Evolutionary conservation across 805 yeast genomes (phyloP).

Genomic region (Lachancea kluyveri): DNA sequence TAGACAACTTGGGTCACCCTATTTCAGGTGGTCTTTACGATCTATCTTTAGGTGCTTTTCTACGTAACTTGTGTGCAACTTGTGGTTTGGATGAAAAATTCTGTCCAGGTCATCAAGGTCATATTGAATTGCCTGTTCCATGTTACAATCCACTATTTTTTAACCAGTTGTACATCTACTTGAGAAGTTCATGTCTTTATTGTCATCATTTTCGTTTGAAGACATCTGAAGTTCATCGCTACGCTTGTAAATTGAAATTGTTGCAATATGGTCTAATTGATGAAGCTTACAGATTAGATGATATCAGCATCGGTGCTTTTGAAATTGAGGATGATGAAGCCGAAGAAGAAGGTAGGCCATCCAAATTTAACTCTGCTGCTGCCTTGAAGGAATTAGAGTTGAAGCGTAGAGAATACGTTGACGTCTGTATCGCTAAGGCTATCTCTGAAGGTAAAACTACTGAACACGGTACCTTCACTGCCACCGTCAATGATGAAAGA

Average conservation of each 20-base stretch:
- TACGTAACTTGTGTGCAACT: slow-evolving; percentile 82
- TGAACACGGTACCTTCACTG: slow-evolving; percentile 66
- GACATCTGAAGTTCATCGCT: slow-evolving; percentile 64
- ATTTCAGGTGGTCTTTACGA: slow-evolving; percentile 91
- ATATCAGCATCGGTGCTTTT: slow-evolving; percentile 35
- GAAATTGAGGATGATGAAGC: slow-evolving; percentile 36
- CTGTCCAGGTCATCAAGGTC: slow-evolving; percentile 99
- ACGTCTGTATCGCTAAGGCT: slow-evolving; percentile 64
- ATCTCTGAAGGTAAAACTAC: slow-evolving; percentile 69
- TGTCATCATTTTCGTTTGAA: slow-evolving; percentile 82
- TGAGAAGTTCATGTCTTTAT: slow-evolving; percentile 81
- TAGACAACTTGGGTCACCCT: slow-evolving; percentile 95
- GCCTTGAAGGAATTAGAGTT: slow-evolving; percentile 43
- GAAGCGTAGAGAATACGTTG: slow-evolving; percentile 65
- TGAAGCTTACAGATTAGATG: slow-evolving; percentile 71
- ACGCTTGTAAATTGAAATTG: slow-evolving; percentile 68
- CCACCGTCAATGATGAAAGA: slow-evolving; percentile 83
- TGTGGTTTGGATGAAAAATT: slow-evolving; percentile 92
- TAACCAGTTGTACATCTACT: slow-evolving; percentile 77
- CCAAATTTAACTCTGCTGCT: slow-evolving; percentile 34
- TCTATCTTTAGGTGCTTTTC: slow-evolving; percentile 90
- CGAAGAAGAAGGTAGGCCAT: slow-evolving; percentile 38
- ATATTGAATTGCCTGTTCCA: slow-evolving; percentile 92
- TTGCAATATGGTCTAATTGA: slow-evolving; percentile 84
- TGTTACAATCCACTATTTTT: slow-evolving; percentile 93